Conservation (phyloP, 2,329 filamentous ascomycete genomes). For the Pyricularia pennisetigena region DNA sequence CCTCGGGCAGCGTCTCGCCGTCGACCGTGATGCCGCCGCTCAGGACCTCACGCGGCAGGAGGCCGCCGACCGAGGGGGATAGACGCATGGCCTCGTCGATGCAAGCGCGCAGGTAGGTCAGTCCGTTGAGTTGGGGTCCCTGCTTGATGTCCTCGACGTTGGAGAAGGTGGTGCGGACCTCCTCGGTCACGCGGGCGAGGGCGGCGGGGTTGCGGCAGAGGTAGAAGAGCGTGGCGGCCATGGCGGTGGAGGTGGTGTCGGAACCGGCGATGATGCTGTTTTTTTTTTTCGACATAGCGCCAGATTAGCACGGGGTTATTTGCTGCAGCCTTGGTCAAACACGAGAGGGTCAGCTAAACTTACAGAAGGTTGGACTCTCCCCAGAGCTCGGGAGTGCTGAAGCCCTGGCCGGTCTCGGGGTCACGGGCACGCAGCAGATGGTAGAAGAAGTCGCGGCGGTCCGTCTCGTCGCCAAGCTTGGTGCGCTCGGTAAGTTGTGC, state of each 20-base stretch:
- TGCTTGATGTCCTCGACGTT: conserved; percentile 45
- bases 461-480: conserved; percentile 51
- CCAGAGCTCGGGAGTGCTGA: conserved; percentile 58
- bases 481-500: conserved; percentile 57
- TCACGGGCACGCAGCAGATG: conserved; percentile 63
- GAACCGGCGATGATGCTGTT: conserved; percentile 57
- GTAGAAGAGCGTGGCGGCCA: conserved; percentile 55
- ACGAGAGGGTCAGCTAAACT: conserved; percentile 13
- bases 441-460: conserved; percentile 67
- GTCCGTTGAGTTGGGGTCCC: conserved; percentile 33
- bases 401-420: conserved; percentile 58
- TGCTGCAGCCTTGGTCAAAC: not conserved
- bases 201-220: conserved; percentile 41
- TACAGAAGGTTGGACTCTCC: conserved; percentile 59
- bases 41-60: conserved; percentile 50
- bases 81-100: conserved; percentile 58
- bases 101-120: conserved; percentile 50
- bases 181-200: conserved; percentile 34
- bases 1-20: conserved; percentile 42
- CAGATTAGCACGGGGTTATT: conserved; percentile 2
- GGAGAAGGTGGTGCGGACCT: conserved; percentile 41
- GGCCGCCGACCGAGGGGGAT: conserved; percentile 49
- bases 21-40: conserved; percentile 44
- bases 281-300: not conserved
- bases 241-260: conserved; percentile 61